Conservation (phyloP, 495 filamentous ascomycete species). For the Penicillium atrosanguineum region DNA sequence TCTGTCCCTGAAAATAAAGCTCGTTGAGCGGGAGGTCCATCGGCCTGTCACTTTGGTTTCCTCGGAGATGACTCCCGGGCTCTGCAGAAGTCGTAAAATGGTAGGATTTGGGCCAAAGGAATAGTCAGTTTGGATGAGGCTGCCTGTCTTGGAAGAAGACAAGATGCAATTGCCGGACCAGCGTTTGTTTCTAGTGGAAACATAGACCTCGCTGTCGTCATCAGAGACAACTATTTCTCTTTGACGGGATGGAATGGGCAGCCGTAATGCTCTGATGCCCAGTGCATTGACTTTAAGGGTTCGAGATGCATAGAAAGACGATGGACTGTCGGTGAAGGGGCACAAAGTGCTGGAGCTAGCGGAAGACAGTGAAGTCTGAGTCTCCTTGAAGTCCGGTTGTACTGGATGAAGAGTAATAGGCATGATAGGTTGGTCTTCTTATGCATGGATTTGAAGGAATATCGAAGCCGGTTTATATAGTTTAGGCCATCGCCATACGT, state of each 20-base stretch:
- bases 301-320: constrained; percentile 10
- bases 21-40: constrained; percentile 36
- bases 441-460: too few relatives aligned
- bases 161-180: constrained; percentile 42
- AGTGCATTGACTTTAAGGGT: constrained; percentile 44
- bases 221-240: constrained; percentile 45
- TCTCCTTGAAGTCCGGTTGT: too few relatives aligned
- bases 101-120: constrained; percentile 47
- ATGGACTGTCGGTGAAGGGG: constrained; percentile 2
- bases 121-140: constrained; percentile 45
- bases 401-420: too few relatives aligned
- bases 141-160: constrained; percentile 19
- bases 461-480: too few relatives aligned
- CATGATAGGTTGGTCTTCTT: too few relatives aligned
- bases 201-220: constrained; percentile 35
- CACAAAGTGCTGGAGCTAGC: constrained; percentile 10
- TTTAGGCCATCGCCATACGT: too few relatives aligned
- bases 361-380: too few relatives aligned
- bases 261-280: constrained; percentile 42
- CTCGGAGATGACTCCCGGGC: constrained; percentile 1
- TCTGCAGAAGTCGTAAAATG: constrained; percentile 23
- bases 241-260: constrained; percentile 40
- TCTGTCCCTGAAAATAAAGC: constrained; percentile 33
- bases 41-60: constrained; percentile 14
- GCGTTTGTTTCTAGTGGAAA: constrained; percentile 39